phyloP scores from a whole-genome alignment of 2,329 filamentous ascomycete species.

The Ophiostoma sp. region DNA sequence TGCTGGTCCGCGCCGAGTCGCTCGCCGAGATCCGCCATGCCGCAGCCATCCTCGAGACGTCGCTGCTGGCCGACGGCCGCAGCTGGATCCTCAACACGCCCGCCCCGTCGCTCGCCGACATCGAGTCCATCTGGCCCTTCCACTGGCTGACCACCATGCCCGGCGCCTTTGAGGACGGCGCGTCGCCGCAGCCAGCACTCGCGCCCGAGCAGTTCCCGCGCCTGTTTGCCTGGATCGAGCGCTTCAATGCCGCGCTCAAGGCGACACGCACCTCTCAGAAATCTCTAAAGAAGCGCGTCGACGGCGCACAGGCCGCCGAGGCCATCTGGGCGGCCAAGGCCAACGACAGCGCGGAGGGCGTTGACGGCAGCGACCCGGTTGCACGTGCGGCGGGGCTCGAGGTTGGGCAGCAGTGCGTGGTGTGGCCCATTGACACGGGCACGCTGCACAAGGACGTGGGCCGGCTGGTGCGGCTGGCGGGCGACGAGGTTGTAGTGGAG shows the following conservation, averaged over 20 bases:
- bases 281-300: conserved; percentile 34
- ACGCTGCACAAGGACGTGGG: conserved; percentile 55
- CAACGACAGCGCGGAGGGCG: conserved; percentile 44
- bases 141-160: conserved; percentile 58
- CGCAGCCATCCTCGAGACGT: conserved; percentile 56
- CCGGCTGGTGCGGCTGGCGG: conserved; percentile 47
- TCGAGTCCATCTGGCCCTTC: conserved; percentile 64
- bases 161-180: conserved; percentile 45
- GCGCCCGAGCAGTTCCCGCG: conserved; percentile 50
- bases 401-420: conserved; percentile 49
- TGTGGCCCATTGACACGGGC: conserved; percentile 61
- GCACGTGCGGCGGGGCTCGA: conserved; percentile 44
- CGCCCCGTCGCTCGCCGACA: conserved; percentile 56
- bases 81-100: conserved; percentile 55
- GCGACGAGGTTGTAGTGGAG: conserved; percentile 55
- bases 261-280: conserved; percentile 35
- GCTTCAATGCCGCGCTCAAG: conserved; percentile 51
- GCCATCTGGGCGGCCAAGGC: conserved; percentile 44
- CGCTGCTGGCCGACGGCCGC: conserved; percentile 60
- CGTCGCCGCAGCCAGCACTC: conserved; percentile 34
- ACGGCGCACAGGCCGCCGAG: conserved; percentile 50
- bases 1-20: conserved; percentile 46
- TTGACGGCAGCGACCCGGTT: conserved; percentile 40
- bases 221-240: conserved; percentile 57
- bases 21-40: conserved; percentile 49